Evolutionary conservation across 768 basidiomycete genomes (phyloP).

Genomic region (Xerocomellus chrysenteron): DNA sequence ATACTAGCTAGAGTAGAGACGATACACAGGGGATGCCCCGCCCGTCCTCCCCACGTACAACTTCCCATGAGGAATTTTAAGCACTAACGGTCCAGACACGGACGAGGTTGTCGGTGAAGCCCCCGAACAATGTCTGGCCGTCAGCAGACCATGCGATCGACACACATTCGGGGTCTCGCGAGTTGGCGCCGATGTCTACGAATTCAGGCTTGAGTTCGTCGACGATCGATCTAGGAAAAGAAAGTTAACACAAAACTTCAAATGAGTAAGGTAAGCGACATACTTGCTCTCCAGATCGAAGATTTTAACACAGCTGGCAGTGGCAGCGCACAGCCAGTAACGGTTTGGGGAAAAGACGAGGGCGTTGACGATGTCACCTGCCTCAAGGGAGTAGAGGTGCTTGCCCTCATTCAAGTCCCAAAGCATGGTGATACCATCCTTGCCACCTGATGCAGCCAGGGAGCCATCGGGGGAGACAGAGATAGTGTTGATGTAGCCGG

Average conservation of each 20-base stretch:
- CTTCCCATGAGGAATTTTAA: slow-evolving; percentile 32
- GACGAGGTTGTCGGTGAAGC: slow-evolving; percentile 93
- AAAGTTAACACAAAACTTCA: slow-evolving; percentile 1
- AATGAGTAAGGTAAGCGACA: slow-evolving; percentile 34
- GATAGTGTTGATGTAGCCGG: slow-evolving; percentile 97
- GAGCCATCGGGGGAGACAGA: slow-evolving; percentile 99
- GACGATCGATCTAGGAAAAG: slow-evolving; percentile 75
- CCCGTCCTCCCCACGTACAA: slow-evolving; percentile 14
- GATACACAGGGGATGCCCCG: slow-evolving; percentile 19
- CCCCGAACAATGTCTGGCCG: slow-evolving; percentile 95
- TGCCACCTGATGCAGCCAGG: slow-evolving; percentile 97
- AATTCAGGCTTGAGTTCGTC: slow-evolving; percentile 98
- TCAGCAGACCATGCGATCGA: slow-evolving; percentile 99
- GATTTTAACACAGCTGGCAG: slow-evolving; percentile 96
- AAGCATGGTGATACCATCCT: slow-evolving; percentile 99
- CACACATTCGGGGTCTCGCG: slow-evolving; percentile 86
- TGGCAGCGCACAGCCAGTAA: slow-evolving; percentile 99
- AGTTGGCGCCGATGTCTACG: slow-evolving; percentile 66
- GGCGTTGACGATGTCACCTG: slow-evolving; percentile 97
- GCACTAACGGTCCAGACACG: slow-evolving; percentile 86
- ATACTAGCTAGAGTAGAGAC: slow-evolving; percentile 26
- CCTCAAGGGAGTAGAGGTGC: slow-evolving; percentile 99
- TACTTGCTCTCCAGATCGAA: slow-evolving; percentile 99
- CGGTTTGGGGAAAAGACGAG: slow-evolving; percentile 99
- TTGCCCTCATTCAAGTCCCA: slow-evolving; percentile 99